Evolutionary conservation across 345 rosid species (phyloP), one percentile per base, ranked within the genome.

Genomic region (thale cress (Arabidopsis thaliana)): DNA sequence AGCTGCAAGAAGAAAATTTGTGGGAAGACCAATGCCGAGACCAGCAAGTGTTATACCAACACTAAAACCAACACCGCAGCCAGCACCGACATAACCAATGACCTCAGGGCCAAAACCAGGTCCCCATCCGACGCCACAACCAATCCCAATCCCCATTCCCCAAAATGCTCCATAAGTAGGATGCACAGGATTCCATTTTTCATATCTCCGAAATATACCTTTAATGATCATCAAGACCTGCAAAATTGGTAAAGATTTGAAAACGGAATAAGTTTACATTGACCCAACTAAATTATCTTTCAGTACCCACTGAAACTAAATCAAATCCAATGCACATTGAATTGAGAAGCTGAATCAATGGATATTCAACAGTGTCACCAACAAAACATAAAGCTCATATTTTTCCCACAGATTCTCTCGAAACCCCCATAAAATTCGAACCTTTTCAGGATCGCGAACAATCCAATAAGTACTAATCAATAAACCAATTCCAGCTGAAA

Each of bases 101-200:
- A 87, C 98, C 82, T 89, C 97, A 57, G 96, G 96, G 34, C 98
- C 98, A 61, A 93, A 91, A 36, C 98, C 96, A 57, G 98, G 98
- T 25, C 97, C 98, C 98, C 98, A 93, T 12, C 98, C 98, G 4
- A 93, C 85, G 2, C 98, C 98, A 72, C 98, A 93, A 7, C 98
- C 98, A 70, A 90, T 33, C 36, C 98, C 97, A 42, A 91, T 41
- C 12, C 98, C 98, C 97, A 93, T 89, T 4, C 96, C 98, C 97
- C 97, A 93, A 72, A 93, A 93, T 10, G 97, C 88, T 71, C 98
- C 98, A 30, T 65, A 60, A 6, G 98, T 87, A 28, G 98, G 96
- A 81, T 93, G 98, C 69, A 93, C 96, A 3, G 98, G 96, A 73
- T 90, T 93, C 97, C 98, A 89, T 78, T 90, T 89, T 77, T 87